Evolutionary conservation across 768 basidiomycete species (phyloP).

Genomic region (Calocybe gangraenosa): DNA sequence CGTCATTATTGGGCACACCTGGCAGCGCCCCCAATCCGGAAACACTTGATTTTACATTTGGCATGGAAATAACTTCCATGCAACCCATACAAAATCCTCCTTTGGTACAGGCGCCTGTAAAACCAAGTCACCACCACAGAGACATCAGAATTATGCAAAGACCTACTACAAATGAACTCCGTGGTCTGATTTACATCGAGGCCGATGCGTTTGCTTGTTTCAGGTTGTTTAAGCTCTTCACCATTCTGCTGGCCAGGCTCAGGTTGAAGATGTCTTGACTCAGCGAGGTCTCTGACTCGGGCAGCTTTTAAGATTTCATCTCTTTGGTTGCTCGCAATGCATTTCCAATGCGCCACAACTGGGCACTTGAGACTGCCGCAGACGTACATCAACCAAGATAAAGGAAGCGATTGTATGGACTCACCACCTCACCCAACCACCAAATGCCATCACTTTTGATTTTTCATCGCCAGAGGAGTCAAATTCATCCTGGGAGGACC

Average conservation of each 20-base stretch:
- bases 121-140: not conserved
- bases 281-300: slow-evolving; percentile 43
- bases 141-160: not conserved
- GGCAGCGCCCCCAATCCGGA: not conserved
- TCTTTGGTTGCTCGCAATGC: slow-evolving; percentile 59
- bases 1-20: not conserved
- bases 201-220: slow-evolving; percentile 40
- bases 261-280: slow-evolving; percentile 28
- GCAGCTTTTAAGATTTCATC: slow-evolving; percentile 72
- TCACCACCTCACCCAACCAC: slow-evolving; percentile 86
- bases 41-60: no score
- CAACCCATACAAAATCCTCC: slow-evolving; percentile 81
- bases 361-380: slow-evolving; percentile 67
- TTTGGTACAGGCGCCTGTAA: slow-evolving; percentile 55
- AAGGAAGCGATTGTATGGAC: slow-evolving; percentile 15
- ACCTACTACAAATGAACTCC: slow-evolving; percentile 69
- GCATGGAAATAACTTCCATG: slow-evolving; percentile 23
- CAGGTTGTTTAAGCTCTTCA: slow-evolving; percentile 15
- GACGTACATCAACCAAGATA: slow-evolving; percentile 20
- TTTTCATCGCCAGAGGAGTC: slow-evolving; percentile 54
- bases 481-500: slow-evolving; percentile 40
- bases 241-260: slow-evolving; percentile 20
- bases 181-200: slow-evolving; percentile 58
- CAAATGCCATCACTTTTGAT: slow-evolving; percentile 45
- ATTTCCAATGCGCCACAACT: slow-evolving; percentile 73